Evolutionary conservation across 331 rosid species (phyloP), one percentile per base, ranked within the genome.

Genomic region (Ulmus americana): DNA sequence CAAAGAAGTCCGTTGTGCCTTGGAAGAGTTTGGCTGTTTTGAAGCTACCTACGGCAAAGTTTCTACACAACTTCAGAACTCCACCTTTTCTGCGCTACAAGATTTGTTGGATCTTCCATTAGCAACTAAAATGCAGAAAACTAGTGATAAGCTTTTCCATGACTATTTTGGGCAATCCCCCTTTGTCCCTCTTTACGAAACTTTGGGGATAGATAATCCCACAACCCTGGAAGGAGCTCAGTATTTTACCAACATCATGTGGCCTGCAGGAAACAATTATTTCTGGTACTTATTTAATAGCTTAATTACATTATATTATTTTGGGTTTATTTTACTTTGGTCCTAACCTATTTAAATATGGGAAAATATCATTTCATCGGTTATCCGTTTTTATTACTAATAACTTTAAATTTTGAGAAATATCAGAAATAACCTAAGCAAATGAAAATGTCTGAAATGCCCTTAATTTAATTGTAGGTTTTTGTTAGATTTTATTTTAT

Each of bases 261-360:
- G 74, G 75, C 71, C 67, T 16, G 9, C 14, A 8, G 71, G 75
- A 46, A 63, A 75, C 50, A 55, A 63, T 43, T 7, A n/a, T 51
- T 75, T 75, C 44, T 7, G 58, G 71, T 75, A 28, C 42, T 0
- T 6, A 3, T 55, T 12, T n/a, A 39, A 0, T 2, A 6, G 6
- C n/a, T 22, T 10, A 5, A 5, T 38, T 13, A 3, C 14, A 8
- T 39, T 0, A 35, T 10, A 39, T 46, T 3, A 41, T 60, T 43
- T 60, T 55, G 13, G 43, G 3, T 55, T 39, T 10, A 38, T 7
- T 39, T 39, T 39, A 10, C 4, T 2, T 28, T 28, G 35, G 35
- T 28, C 35, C 35, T 2, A 28, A 28, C 35, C 35, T 28, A 28
- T 28, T 28, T 28, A 28, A 28, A 28, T 28, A 28, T 28, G 35